phyloP scores from a whole-genome alignment of 192 early-diverging fungal genomes.

The Dissophora globulifera region DNA sequence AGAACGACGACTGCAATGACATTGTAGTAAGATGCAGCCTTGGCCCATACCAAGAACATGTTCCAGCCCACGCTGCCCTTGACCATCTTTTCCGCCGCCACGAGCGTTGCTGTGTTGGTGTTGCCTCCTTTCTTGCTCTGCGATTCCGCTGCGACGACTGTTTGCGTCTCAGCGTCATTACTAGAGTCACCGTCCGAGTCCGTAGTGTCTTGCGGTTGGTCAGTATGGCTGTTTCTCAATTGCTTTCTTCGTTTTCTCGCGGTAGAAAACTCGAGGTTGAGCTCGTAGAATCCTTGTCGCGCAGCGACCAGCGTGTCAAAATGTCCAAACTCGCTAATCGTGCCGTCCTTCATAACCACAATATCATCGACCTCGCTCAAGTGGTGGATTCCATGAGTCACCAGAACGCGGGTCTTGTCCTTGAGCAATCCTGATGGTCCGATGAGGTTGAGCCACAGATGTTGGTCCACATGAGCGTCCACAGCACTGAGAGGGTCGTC shows the following conservation, averaged over 20 bases:
- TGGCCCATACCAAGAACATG: conserved; percentile 81
- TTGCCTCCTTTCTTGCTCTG: conserved; percentile 9
- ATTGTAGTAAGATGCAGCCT: conserved; percentile 57
- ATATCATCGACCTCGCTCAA: conserved; percentile 74
- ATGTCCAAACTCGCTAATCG: conserved; percentile 71
- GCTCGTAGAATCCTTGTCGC: conserved; percentile 64
- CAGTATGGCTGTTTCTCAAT: conserved; percentile 1
- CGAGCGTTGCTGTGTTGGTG: conserved; percentile 58
- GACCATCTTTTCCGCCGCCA: conserved; percentile 80
- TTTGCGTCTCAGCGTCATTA: conserved; percentile 22
- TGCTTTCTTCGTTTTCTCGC: conserved; percentile 21
- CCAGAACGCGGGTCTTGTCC: conserved; percentile 79
- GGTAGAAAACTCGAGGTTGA: conserved; percentile 74
- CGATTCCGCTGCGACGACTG: background rate
- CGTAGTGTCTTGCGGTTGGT: background rate
- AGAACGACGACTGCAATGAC: conserved; percentile 43
- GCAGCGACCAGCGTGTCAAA: conserved; percentile 68
- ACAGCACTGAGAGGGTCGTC: conserved; percentile 93
- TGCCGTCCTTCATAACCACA: conserved; percentile 76
- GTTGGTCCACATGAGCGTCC: conserved; percentile 69
- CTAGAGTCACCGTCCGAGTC: conserved; percentile 16
- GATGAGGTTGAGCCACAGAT: conserved; percentile 55
- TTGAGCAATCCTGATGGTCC: conserved; percentile 84
- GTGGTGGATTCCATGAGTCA: conserved; percentile 82
- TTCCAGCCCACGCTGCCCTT: conserved; percentile 79